Conservation (phyloP, 2,329 filamentous ascomycete genomes). For the Triangularia verruculosa region DNA sequence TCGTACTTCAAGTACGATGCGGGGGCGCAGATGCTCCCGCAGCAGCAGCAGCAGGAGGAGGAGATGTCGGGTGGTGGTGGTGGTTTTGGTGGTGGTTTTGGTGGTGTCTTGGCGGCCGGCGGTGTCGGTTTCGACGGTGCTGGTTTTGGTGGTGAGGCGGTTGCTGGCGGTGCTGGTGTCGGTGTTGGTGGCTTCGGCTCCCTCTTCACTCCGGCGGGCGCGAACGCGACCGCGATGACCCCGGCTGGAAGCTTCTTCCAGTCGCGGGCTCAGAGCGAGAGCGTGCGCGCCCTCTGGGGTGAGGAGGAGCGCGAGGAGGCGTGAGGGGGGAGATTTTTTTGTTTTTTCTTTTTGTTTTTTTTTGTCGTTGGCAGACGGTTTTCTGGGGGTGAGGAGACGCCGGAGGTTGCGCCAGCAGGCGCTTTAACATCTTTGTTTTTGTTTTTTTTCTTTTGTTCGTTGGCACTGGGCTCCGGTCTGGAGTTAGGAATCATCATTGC, state of each 20-base stretch:
- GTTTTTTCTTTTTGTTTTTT: not conserved
- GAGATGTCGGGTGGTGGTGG: not conserved
- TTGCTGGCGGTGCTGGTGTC: not conserved
- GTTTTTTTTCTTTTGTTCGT: not conserved
- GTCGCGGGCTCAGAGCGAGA: not conserved
- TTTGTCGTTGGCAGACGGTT: not conserved
- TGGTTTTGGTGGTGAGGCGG: not conserved
- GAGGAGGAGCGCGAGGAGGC: not conserved
- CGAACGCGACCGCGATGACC: not conserved
- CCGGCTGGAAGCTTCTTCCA: not conserved
- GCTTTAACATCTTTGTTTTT: not conserved
- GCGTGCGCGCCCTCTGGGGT: not conserved
- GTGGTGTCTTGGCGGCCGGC: not conserved
- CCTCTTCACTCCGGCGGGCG: not conserved
- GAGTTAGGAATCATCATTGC: not conserved
- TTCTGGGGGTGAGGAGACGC: not conserved
- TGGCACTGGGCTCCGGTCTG: not conserved
- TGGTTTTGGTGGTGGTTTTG: too few relatives aligned
- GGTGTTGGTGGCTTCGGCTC: not conserved
- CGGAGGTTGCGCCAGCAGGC: not conserved
- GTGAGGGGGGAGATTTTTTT: not conserved
- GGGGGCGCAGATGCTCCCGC: not conserved
- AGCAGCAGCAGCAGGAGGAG: not conserved
- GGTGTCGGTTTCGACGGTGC: not conserved
- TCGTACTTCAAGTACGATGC: not conserved